Evolutionary conservation across 345 rosid genomes (phyloP).

Genomic region (Psidium friedrichsthalianum): DNA sequence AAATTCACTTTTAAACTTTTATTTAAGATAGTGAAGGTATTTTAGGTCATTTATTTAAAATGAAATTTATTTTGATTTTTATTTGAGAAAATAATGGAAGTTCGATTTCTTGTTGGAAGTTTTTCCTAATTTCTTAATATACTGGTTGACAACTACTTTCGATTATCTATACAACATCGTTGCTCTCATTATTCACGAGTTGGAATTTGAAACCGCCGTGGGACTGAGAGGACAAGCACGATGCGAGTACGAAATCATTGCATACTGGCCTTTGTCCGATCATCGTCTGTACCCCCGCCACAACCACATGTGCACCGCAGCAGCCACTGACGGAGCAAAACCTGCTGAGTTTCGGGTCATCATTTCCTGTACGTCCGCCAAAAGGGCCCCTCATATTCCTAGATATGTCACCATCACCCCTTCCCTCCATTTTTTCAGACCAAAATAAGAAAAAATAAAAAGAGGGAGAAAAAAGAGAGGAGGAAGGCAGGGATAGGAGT

Average conservation of each 20-base stretch:
- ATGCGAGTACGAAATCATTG: not conserved
- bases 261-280: not conserved
- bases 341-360: not conserved
- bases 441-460: accelerated
- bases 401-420: not conserved
- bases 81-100: too few relatives aligned
- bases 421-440: not conserved
- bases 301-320: not conserved
- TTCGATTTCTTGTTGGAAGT: too few relatives aligned
- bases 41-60: too few relatives aligned
- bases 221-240: not conserved
- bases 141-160: too few relatives aligned
- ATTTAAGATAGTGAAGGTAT: too few relatives aligned
- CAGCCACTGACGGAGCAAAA: not conserved
- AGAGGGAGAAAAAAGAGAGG: not conserved
- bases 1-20: too few relatives aligned
- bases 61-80: too few relatives aligned
- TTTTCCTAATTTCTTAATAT: too few relatives aligned
- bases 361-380: not conserved
- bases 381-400: not conserved
- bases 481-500: too few relatives aligned
- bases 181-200: not conserved
- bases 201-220: not conserved
- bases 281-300: not conserved
- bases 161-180: too few relatives aligned